Evolutionary conservation across 2,329 filamentous ascomycete species (phyloP).

Genomic region (Eutypella sp.): DNA sequence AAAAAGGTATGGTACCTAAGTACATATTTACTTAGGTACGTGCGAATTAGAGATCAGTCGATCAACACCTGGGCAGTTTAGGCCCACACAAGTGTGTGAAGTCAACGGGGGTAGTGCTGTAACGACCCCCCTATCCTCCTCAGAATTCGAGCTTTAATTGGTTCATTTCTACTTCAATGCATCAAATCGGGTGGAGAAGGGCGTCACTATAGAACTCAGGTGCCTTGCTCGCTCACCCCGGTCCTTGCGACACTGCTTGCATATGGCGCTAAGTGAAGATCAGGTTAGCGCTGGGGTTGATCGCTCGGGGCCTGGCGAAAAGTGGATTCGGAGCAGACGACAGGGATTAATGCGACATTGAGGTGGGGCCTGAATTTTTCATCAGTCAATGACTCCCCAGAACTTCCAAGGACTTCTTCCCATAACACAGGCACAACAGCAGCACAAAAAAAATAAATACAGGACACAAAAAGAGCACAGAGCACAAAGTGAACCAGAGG

Average conservation of each 20-base stretch:
- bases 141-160: background rate
- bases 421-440: background rate
- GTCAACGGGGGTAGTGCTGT: background rate
- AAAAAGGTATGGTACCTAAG: no score
- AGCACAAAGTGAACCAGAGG: background rate
- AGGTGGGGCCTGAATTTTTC: background rate
- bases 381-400: background rate
- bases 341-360: constrained; percentile 10
- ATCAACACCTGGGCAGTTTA: background rate
- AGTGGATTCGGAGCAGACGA: constrained; percentile 12
- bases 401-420: background rate
- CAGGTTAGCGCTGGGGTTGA: constrained; percentile 21
- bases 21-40: background rate
- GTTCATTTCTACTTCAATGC: background rate
- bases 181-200: constrained; percentile 1
- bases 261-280: constrained; percentile 20
- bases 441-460: no score
- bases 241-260: constrained; percentile 21
- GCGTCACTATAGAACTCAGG: constrained; percentile 1
- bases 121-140: background rate
- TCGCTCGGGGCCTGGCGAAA: constrained; percentile 14
- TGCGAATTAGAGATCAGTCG: background rate
- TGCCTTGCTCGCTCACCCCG: constrained; percentile 4
- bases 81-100: background rate
- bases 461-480: background rate